Conservation (phyloP, 176 grass and related monocot genomes). For the Eragrostis nindensis region DNA sequence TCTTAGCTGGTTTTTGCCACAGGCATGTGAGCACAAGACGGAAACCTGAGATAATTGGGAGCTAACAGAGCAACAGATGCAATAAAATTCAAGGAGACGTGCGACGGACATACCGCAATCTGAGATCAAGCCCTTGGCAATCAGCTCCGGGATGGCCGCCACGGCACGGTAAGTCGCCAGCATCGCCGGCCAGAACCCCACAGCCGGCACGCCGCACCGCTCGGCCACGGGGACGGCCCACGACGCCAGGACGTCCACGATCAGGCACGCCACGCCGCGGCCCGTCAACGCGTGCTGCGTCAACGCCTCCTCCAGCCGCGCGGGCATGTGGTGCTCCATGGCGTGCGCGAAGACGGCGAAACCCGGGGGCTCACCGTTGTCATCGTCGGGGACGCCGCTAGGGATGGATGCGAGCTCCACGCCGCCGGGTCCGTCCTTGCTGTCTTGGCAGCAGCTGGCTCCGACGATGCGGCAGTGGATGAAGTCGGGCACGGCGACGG, state of each 20-base stretch:
- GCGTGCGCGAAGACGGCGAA: constrained; percentile 40
- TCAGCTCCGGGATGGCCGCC: constrained; percentile 60
- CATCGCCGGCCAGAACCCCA: constrained; percentile 76
- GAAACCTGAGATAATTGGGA: neutral
- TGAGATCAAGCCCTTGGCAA: constrained; percentile 60
- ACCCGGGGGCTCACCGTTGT: constrained; percentile 26
- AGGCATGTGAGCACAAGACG: too few species aligned
- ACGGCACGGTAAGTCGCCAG: constrained; percentile 56
- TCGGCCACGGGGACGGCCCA: constrained; percentile 64
- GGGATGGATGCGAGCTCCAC: constrained; percentile 15
- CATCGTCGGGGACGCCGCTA: constrained; percentile 26
- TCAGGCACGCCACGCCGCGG: constrained; percentile 33
- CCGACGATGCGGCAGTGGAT: constrained; percentile 49
- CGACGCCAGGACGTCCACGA: constrained; percentile 62
- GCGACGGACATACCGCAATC: constrained; percentile 41
- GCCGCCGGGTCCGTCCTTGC: neutral
- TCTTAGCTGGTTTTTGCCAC: too few species aligned
- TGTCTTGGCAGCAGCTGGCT: neutral
- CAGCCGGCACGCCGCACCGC: constrained; percentile 47
- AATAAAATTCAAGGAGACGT: neutral
- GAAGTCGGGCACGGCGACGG: constrained; percentile 60
- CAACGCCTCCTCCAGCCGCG: constrained; percentile 45
- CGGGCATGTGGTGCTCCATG: constrained; percentile 61
- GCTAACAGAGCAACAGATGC: neutral
- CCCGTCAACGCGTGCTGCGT: neutral